Evolutionary conservation across 345 rosid species (phyloP).

Genomic region (Anastatica hierochuntica): DNA sequence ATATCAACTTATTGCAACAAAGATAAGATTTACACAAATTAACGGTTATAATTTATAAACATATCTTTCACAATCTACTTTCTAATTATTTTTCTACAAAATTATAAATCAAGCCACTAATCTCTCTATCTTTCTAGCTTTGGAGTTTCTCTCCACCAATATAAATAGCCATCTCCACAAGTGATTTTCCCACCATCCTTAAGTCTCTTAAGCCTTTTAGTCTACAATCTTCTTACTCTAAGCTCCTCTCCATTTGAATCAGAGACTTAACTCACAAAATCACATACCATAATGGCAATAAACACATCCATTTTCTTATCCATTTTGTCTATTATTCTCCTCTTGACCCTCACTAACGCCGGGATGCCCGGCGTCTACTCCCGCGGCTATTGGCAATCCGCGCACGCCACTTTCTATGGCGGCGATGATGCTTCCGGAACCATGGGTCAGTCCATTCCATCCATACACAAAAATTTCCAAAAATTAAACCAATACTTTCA

Average conservation of each 20-base stretch:
- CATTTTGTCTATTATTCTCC: conserved; percentile 20
- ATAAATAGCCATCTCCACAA: conserved; percentile 18
- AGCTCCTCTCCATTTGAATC: too few species aligned
- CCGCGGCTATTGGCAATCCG: conserved; percentile 61
- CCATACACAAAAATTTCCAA: too few species aligned
- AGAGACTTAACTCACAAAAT: too few species aligned
- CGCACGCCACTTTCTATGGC: conserved; percentile 93
- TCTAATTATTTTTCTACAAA: neutral
- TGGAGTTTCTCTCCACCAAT: conserved; percentile 2
- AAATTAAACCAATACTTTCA: too few species aligned
- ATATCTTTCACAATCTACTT: too few species aligned
- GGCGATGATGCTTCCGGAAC: conserved; percentile 90
- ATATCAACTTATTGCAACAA: too few species aligned
- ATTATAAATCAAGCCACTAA: too few species aligned
- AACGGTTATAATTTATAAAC: too few species aligned
- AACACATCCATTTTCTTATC: conserved; percentile 1
- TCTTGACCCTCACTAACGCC: conserved; percentile 30
- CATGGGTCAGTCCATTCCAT: conserved; percentile 40
- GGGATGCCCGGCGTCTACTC: conserved; percentile 48
- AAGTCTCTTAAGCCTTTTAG: conserved; percentile 4
- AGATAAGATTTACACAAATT: too few species aligned
- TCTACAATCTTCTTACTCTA: neutral
- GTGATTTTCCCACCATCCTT: neutral
- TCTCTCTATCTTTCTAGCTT: conserved; percentile 4
- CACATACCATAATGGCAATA: conserved; percentile 7